phyloP scores from a whole-genome alignment of 306 rosid species.

The Quercus berberidifolia region DNA sequence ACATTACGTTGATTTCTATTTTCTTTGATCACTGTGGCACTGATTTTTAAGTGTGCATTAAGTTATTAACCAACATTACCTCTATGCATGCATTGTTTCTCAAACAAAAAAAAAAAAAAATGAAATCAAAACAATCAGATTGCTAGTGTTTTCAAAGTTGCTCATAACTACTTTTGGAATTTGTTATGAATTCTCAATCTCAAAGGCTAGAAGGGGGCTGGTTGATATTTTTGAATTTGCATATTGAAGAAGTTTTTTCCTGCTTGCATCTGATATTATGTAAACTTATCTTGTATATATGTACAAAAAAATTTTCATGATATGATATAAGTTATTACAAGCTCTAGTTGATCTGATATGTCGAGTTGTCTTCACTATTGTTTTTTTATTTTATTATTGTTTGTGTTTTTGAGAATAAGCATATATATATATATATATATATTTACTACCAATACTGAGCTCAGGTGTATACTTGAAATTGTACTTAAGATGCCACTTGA shows the following conservation, averaged over 20 bases:
- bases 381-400: neutral
- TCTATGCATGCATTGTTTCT: neutral
- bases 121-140: neutral
- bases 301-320: neutral
- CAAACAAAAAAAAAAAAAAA: too few relatives aligned
- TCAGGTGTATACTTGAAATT: slow-evolving; percentile 6
- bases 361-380: neutral
- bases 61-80: neutral
- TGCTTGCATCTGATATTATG: neutral
- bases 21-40: neutral
- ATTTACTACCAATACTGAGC: slow-evolving; percentile 8
- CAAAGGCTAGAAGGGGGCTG: neutral
- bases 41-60: neutral
- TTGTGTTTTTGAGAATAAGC: neutral
- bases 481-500: neutral
- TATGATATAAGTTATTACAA: neutral
- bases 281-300: neutral
- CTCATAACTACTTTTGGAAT: neutral
- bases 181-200: neutral
- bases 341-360: neutral
- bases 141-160: neutral
- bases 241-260: neutral
- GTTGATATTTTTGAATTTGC: neutral
- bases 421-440: neutral
- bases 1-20: neutral